Base-by-base conservation (phyloP, 208 protist species). In the Crithidia sp. region DNA sequence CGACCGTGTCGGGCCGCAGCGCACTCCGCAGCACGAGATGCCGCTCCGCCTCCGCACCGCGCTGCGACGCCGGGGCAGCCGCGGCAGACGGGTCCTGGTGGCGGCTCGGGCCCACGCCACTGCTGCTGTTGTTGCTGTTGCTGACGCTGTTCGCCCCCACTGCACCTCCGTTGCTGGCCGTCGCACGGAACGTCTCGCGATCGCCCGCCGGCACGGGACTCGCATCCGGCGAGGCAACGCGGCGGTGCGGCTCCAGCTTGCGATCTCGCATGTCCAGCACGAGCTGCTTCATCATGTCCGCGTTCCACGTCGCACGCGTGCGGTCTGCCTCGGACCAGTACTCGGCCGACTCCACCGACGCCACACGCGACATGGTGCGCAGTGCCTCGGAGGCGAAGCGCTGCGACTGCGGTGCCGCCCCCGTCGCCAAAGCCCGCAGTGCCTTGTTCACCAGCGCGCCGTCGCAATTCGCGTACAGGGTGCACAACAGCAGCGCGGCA, bases 291-390 rank as follows among this genome's bases (percentile, higher is more conserved):
- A 95, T 95, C 66, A 77, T 86, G 77, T 95, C 91, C 16, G 83
- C 76, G 71, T 95, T 95, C 74, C 79, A 87, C 62, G 87, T 92
- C 47, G 80, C 77, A 4, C 88, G 88, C 6, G 83, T 81, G 67
- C 91, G 86, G 61, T 95, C 91, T 4, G 88, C 86, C 81, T 95
- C 91, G 7, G 90, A 90, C 54, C 84, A 64, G 83, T 83, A 86
- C 60, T 84, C 55, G 1, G 82, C 78, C n/a, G 85, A 88, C 41
- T 74, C 80, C 12, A 82, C 73, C 43, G 87, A 94, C 28, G 84
- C 80, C 28, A 96, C 87, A 62, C 79, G 81, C 16, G 87, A 89
- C 92, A 96, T 96, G 58, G 83, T 95, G 59, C 88, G 86, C 64
- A 92, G 61, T 43, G 88, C 82, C 80, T 96, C 88, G 14, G 79